Evolutionary conservation across 352 stramenopile species (phyloP).

Genomic region (Phytopythium helicoides): DNA sequence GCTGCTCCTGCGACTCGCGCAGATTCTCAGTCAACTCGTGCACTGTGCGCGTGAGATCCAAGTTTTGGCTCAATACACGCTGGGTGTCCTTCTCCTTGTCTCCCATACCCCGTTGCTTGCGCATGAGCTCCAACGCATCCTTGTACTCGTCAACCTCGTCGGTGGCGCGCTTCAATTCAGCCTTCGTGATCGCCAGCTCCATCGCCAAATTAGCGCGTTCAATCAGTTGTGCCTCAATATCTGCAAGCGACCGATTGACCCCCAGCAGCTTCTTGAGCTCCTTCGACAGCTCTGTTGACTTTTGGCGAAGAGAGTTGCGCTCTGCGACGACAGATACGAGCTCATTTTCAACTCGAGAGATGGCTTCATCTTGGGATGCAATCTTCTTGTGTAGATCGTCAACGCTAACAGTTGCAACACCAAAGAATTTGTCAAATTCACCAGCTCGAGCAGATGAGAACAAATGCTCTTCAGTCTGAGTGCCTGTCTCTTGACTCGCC

Average conservation of each 20-base stretch:
- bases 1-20: slow-evolving; percentile 65
- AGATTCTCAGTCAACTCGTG: slow-evolving; percentile 73
- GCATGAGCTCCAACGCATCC: slow-evolving; percentile 41
- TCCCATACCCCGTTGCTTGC: slow-evolving; percentile 40
- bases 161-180: slow-evolving; percentile 45
- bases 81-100: slow-evolving; percentile 69
- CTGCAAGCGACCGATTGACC: slow-evolving; percentile 41
- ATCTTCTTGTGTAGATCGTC: slow-evolving; percentile 45
- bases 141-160: slow-evolving; percentile 68
- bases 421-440: slow-evolving; percentile 20
- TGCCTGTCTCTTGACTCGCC: slow-evolving; percentile 24
- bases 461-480: slow-evolving; percentile 45
- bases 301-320: slow-evolving; percentile 57
- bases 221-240: slow-evolving; percentile 54
- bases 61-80: slow-evolving; percentile 58
- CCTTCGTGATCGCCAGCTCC: slow-evolving; percentile 50
- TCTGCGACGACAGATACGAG: slow-evolving; percentile 40
- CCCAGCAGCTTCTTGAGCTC: slow-evolving; percentile 61
- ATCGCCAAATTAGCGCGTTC: slow-evolving; percentile 53
- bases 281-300: slow-evolving; percentile 45
- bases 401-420: slow-evolving; percentile 33
- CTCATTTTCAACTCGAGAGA: slow-evolving; percentile 30
- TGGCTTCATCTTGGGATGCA: slow-evolving; percentile 18
- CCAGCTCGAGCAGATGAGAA: slow-evolving; percentile 2
- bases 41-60: slow-evolving; percentile 68